Base-by-base conservation (phyloP, 768 basidiomycete genomes). In the Arthromyces matolae region DNA sequence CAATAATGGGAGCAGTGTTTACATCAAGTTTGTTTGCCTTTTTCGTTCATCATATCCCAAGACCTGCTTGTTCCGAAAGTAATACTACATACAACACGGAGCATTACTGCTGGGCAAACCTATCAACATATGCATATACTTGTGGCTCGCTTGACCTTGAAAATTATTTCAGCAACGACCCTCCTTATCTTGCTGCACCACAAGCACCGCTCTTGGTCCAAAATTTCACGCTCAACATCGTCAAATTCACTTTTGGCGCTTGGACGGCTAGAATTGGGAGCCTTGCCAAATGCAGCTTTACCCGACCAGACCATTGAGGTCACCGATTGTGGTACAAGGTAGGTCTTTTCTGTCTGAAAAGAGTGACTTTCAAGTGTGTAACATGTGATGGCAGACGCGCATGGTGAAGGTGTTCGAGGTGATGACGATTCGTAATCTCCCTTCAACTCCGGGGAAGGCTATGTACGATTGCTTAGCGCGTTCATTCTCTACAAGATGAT, bases 321-420 rank as follows among this genome's bases (percentile, higher is more conserved):
- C 41, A 60, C 54, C 18, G 63, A 55, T 54, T 60, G 33, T 5
- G 36, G 9, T 57, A 64, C 46, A 55, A 71, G 52, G 38, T 62
- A 60, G 19, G 68, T 70, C 50, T 59, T 63, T 56, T 75, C 63
- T 4, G 70, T 68, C 34, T 57, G 57, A 49, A 70, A 67, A 13
- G 71, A 73, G 16, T 63, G 56, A 38, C 54, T 52, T 18, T 47
- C n/a, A n/a, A n/a, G 65, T 19, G 61, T 60, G 27, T 57, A 57
- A 33, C 63, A 53, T 9, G 67, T 53, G 5, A 47, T 47, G 16
- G 54, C 51, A 22, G 55, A 56, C 8, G 54, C 48, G 27, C 42
- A 42, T 42, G 27, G 48, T 10, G 54, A 54, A 24, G 47, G 33
- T 22, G 27, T 39, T 20, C 47, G 44, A 8, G 47, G 33, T 20